Conservation (phyloP, 2,329 filamentous ascomycete genomes). For the Sclerotinia glacialis region DNA sequence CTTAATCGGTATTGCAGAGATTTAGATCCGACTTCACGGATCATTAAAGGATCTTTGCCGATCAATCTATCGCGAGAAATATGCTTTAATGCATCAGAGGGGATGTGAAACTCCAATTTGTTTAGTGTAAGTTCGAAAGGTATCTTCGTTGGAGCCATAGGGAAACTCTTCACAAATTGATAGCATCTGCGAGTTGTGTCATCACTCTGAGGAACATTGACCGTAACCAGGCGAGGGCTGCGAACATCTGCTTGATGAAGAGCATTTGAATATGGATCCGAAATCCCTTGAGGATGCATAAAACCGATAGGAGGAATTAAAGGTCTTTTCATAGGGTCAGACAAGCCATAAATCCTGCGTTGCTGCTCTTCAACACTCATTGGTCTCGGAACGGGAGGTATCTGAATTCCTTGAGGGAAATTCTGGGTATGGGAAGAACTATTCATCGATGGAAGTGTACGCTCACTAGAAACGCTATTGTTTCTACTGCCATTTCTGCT, state of each 20-base stretch:
- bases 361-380: conserved; percentile 7
- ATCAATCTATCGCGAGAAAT: conserved; percentile 32
- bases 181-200: conserved; percentile 44
- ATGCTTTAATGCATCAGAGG: conserved; percentile 25
- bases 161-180: conserved; percentile 55
- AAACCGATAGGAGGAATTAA: conserved; percentile 42
- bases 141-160: conserved; percentile 45
- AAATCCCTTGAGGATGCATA: conserved; percentile 42
- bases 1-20: conserved; percentile 66
- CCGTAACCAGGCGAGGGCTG: conserved; percentile 47
- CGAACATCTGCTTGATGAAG: conserved; percentile 58
- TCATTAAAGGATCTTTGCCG: conserved; percentile 32
- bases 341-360: conserved; percentile 40
- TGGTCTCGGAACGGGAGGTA: not conserved
- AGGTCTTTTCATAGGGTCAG: conserved; percentile 26
- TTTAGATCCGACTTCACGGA: conserved; percentile 46
- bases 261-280: conserved; percentile 47
- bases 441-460: not conserved
- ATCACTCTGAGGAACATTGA: conserved; percentile 28
- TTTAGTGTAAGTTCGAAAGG: conserved; percentile 36
- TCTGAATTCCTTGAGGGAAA: not conserved
- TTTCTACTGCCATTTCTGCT: conserved; percentile 19
- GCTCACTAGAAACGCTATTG: conserved; percentile 16
- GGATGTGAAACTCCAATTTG: conserved; percentile 41
- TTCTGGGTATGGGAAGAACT: not conserved